A percentile compares a stretch with the other conserved stretches of the same genome.
Conservation (phyloP, 139 green algal genomes). For the Haematococcus sp. region DNA sequence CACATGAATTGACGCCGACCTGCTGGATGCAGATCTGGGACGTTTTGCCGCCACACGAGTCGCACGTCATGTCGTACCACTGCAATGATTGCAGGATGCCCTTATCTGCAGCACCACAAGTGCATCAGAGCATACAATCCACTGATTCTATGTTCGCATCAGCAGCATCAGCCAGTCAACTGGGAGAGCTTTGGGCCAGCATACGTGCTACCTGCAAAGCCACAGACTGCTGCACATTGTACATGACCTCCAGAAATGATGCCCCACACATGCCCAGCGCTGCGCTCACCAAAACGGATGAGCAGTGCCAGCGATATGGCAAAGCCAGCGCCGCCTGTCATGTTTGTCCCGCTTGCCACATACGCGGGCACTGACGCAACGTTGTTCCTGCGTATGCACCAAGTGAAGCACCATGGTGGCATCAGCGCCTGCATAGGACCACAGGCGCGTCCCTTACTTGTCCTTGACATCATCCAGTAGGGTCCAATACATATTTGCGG, state of each 20-base stretch:
- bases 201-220: no score
- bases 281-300: constrained; percentile 13
- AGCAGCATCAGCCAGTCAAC: no score
- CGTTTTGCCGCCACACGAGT: constrained; percentile 21
- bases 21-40: constrained; percentile 21
- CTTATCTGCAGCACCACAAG: constrained; percentile 3
- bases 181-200: no score
- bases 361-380: constrained; percentile 15
- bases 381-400: constrained; percentile 14
- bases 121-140: background rate
- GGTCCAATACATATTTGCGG: no score
- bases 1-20: constrained; percentile 3
- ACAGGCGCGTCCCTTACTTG: no score
- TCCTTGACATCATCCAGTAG: no score
- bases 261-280: background rate
- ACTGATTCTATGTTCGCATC: no score
- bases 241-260: no score
- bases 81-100: constrained; percentile 25
- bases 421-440: no score
- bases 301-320: constrained; percentile 21
- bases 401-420: no score
- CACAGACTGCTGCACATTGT: background rate
- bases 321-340: constrained; percentile 15
- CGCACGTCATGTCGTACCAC: constrained; percentile 34
- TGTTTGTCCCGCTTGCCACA: constrained; percentile 12